Conservation (phyloP, 345 rosid species). For the Combretum micranthum region DNA sequence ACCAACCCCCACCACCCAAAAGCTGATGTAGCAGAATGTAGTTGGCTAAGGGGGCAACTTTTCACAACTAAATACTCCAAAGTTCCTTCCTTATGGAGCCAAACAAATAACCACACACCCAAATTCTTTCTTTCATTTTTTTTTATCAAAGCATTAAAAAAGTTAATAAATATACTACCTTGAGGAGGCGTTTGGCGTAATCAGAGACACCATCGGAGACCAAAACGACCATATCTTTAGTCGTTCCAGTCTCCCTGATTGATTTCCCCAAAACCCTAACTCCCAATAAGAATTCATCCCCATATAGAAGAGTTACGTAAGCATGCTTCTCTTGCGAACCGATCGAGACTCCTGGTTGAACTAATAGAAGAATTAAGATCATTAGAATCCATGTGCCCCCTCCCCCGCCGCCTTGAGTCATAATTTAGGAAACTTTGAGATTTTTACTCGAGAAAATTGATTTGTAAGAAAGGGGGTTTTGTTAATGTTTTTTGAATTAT, state of each 20-base stretch:
- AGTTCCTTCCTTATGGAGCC: too few species aligned
- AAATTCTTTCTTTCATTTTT: not conserved
- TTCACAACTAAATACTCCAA: too few species aligned
- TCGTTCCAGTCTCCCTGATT: conserved; percentile 72
- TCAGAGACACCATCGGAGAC: conserved; percentile 95
- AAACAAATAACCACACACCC: not conserved
- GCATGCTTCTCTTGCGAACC: conserved; percentile 47
- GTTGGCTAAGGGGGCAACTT: too few species aligned
- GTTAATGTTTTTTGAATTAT: too few species aligned
- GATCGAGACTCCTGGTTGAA: conserved; percentile 24
- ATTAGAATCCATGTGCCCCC: conserved; percentile 17
- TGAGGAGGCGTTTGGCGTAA: conserved; percentile 57
- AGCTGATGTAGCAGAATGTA: too few species aligned
- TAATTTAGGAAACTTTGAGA: conserved; percentile 4
- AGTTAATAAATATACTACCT: conserved; percentile 38
- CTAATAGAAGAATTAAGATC: conserved; percentile 16
- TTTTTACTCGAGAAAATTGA: conserved; percentile 29
- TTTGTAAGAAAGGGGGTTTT: not conserved
- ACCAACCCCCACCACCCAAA: too few species aligned
- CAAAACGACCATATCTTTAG: conserved; percentile 75
- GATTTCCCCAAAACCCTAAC: conserved; percentile 94
- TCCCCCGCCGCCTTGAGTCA: conserved; percentile 8
- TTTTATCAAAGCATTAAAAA: not conserved
- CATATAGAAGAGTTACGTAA: conserved; percentile 79
- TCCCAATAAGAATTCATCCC: conserved; percentile 90